A percentile compares a stretch with the other conserved stretches of the same genome.
phyloP scores from a whole-genome alignment of 352 stramenopile species.

The Phytophthora pistaciae region DNA sequence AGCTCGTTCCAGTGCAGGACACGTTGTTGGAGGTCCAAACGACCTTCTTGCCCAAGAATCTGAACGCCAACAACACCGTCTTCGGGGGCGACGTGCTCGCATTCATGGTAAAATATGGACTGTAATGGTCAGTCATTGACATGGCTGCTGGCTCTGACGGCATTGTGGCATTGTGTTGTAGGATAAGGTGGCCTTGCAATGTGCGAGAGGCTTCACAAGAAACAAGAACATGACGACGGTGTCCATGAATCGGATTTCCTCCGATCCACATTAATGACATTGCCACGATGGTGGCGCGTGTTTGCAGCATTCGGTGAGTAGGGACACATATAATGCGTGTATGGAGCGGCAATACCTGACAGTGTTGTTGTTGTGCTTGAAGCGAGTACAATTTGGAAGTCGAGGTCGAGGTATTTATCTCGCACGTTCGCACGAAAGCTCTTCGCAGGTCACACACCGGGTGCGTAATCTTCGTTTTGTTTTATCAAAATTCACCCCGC shows the following conservation, averaged over 20 bases:
- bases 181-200: slow-evolving; percentile 72
- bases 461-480: neutral
- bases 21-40: slow-evolving; percentile 74
- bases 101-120: slow-evolving; percentile 42
- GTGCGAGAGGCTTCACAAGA: slow-evolving; percentile 67
- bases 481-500: neutral
- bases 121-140: neutral
- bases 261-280: slow-evolving; percentile 69
- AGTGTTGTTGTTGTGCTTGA: neutral
- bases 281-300: slow-evolving; percentile 62
- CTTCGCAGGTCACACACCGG: slow-evolving; percentile 13
- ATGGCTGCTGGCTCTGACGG: neutral
- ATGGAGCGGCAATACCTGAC: neutral
- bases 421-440: slow-evolving; percentile 39
- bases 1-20: slow-evolving; percentile 57
- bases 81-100: slow-evolving; percentile 69
- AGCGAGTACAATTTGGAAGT: slow-evolving; percentile 67
- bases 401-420: slow-evolving; percentile 77
- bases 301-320: slow-evolving; percentile 61
- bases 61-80: slow-evolving; percentile 79
- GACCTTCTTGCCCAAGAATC: slow-evolving; percentile 74
- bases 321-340: neutral
- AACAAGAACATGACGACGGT: slow-evolving; percentile 73
- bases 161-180: neutral
- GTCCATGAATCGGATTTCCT: slow-evolving; percentile 75